Conservation (phyloP, 305 asterid genomes). For the Plantago coronopus region DNA sequence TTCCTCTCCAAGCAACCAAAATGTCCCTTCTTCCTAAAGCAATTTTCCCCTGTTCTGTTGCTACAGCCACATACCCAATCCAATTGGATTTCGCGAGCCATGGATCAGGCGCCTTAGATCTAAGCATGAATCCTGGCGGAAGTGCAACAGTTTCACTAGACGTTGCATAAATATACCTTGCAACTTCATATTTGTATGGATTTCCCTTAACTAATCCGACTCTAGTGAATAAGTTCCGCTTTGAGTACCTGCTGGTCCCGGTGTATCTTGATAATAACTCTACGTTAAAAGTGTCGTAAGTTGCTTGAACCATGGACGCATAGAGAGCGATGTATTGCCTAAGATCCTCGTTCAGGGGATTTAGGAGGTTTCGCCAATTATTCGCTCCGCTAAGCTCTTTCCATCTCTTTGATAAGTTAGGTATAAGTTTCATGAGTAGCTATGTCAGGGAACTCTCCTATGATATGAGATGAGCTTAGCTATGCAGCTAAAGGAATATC, state of each 20-base stretch:
- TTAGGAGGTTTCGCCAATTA: conserved; percentile 32
- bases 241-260: conserved; percentile 30
- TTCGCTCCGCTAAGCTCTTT: conserved; percentile 29
- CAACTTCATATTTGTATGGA: conserved; percentile 27
- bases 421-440: conserved; percentile 13
- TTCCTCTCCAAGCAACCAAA: conserved; percentile 64
- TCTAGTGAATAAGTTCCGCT: conserved; percentile 25
- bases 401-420: conserved; percentile 26
- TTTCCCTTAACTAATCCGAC: conserved; percentile 37
- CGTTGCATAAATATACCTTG: conserved; percentile 34
- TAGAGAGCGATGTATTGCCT: conserved; percentile 27
- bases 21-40: conserved; percentile 61
- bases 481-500: too few relatives aligned
- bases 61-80: conserved; percentile 58
- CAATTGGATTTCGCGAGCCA: conserved; percentile 44
- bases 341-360: conserved; percentile 32
- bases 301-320: conserved; percentile 31
- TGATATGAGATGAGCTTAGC: too few relatives aligned
- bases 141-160: conserved; percentile 30
- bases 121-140: conserved; percentile 36
- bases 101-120: conserved; percentile 28
- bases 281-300: conserved; percentile 30
- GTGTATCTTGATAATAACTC: conserved; percentile 23
- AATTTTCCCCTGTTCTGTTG: conserved; percentile 52
- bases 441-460: not conserved